Evolutionary conservation across 441 rosid genomes (phyloP), one percentile per base, ranked within the genome.

Genomic region (Melastoma candidum): DNA sequence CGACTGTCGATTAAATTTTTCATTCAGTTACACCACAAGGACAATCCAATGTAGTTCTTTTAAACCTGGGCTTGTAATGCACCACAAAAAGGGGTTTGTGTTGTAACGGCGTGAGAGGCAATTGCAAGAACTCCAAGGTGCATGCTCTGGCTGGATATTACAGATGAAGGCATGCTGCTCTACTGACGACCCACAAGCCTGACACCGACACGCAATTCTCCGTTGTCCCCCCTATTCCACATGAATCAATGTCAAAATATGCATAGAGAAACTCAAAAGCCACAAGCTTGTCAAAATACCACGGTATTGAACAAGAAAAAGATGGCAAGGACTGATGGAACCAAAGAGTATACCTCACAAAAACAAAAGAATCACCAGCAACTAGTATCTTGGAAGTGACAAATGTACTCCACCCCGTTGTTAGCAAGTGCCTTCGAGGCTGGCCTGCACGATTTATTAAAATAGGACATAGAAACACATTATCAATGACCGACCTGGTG

Each of bases 51-150:
- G n/a, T 29, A 36, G 8, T 11, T 41, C n/a, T 26, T 26, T 47
- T 7, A 8, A 68, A 79, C 89, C 84, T 74, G 54, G 86, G 90
- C 59, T 82, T 82, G 56, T 80, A 82, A 68, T 63, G 77, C 29
- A 82, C 86, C 10, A 76, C 75, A 63, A 82, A 82, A 65, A 76
- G 22, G 68, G 26, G 77, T 72, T 48, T 52, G 66, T 3, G 90
- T 80, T 27, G 63, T 54, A 64, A 69, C 75, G 36, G 85, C 85
- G 66, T 82, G 90, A 60, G 68, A 72, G 58, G 86, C 90, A 51
- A 82, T 83, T 59, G 86, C 86, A 67, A 83, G 82, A 62, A 83
- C 90, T 13, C 90, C 90, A 1, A 83, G 68, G 69, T 80, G 90
- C 86, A 83, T 83, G 74, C 77, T 83, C 65, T 76, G 86, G 53